Percentiles rank a stretch among this genome's conserved stretches.
Evolutionary conservation across 306 rosid genomes (phyloP).

Genomic region (Acacia crassicarpa): DNA sequence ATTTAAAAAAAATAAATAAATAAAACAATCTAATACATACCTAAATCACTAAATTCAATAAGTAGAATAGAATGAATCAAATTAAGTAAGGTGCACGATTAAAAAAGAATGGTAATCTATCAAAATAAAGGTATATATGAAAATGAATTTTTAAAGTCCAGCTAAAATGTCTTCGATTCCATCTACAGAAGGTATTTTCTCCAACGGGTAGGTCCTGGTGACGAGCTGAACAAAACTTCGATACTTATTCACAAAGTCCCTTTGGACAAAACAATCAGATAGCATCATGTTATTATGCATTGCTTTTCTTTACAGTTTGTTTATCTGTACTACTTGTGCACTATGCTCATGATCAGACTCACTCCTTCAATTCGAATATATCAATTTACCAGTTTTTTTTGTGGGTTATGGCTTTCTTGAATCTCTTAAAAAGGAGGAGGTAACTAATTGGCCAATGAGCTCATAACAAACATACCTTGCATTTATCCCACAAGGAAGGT

Average conservation of each 20-base stretch:
- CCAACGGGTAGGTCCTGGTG: conserved; percentile 80
- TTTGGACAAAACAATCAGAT: conserved; percentile 48
- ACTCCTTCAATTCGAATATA: conserved; percentile 1
- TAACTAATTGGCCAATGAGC: not conserved
- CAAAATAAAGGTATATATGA: not conserved
- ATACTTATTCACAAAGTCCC: conserved; percentile 89
- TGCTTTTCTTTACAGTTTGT: not conserved
- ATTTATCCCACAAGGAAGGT: conserved; percentile 97
- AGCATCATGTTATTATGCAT: not conserved
- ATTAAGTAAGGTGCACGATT: not conserved
- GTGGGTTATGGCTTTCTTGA: not conserved
- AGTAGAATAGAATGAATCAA: conserved; percentile 26
- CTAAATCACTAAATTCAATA: too few species aligned
- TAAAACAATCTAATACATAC: too few species aligned
- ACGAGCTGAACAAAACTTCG: conserved; percentile 83
- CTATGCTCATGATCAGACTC: conserved; percentile 9
- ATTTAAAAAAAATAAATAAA: too few species aligned
- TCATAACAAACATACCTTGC: conserved; percentile 71
- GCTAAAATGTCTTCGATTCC: conserved; percentile 78
- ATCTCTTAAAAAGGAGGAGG: not conserved
- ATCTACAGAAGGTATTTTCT: conserved; percentile 54
- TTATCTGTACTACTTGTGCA: not conserved
- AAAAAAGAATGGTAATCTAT: conserved; percentile 21
- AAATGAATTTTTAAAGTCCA: conserved; percentile 51
- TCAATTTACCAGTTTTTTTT: not conserved